These are phyloP conservation scores for Gossypium anomalum DNA, from an alignment of 345 rosid genomes.

Conservation along the genomic window DNA sequence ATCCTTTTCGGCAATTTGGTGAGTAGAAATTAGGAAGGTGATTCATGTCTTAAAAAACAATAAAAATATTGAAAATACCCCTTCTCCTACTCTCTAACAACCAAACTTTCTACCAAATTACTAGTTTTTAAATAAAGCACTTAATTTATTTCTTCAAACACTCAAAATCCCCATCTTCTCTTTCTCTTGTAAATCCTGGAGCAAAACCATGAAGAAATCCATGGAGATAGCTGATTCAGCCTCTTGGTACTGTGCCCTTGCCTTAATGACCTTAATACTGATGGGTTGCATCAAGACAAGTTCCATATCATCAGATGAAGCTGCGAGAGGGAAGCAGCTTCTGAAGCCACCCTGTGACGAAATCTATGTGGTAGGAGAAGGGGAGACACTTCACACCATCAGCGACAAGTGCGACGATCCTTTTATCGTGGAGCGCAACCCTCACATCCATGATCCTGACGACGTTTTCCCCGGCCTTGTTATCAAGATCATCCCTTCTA, in stretches of 20 bases:
- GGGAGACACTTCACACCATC: conserved; percentile 73
- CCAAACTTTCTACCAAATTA: background rate
- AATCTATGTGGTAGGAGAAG: conserved; percentile 72
- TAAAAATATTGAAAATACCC: background rate
- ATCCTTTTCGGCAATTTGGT: background rate
- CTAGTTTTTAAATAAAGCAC: background rate
- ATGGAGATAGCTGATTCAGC: conserved; percentile 38
- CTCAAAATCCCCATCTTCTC: background rate
- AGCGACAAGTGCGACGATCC: conserved; percentile 80
- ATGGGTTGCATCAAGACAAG: conserved; percentile 44
- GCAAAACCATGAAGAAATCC: conserved; percentile 24
- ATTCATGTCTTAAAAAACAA: background rate
- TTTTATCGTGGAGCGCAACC: conserved; percentile 69
- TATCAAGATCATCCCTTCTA: conserved; percentile 57
- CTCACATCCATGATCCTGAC: conserved; percentile 79
- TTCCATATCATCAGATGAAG: conserved; percentile 22
- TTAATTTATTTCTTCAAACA: background rate
- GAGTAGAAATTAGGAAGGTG: background rate
- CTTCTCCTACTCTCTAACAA: background rate
- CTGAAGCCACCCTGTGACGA: conserved; percentile 54
- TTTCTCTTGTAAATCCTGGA: conserved; percentile 1
- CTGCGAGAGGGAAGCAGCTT: conserved; percentile 43
- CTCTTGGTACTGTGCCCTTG: conserved; percentile 62
- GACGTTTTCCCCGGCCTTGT: conserved; percentile 82
- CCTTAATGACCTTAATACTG: conserved; percentile 45